phyloP scores from a whole-genome alignment of 441 rosid species.

The Bruguiera hainesii region DNA sequence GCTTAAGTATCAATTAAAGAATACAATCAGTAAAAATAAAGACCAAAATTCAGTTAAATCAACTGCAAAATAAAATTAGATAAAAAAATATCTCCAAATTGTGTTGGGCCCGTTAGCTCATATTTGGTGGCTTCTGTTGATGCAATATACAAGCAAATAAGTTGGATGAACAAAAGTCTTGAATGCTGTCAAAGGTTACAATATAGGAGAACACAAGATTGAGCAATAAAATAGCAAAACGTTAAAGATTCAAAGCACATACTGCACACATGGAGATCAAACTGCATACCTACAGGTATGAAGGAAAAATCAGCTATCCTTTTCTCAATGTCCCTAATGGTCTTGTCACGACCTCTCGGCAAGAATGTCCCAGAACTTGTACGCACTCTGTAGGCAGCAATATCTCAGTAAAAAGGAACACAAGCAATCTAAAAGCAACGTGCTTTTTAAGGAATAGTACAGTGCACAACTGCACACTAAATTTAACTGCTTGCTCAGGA shows the following conservation, averaged over 20 bases:
- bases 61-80: too few species aligned
- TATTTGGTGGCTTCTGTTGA: not conserved
- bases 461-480: not conserved
- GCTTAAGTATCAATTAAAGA: constrained; percentile 1
- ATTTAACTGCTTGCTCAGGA: not conserved
- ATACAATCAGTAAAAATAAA: not conserved
- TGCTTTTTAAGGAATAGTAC: not conserved
- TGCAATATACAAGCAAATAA: too few species aligned
- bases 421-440: not conserved
- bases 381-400: constrained; percentile 48
- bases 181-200: not conserved
- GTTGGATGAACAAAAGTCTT: too few species aligned
- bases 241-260: not conserved
- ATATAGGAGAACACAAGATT: not conserved
- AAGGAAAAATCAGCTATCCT: constrained; percentile 84
- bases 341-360: constrained; percentile 68
- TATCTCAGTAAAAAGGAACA: constrained; percentile 7
- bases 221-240: not conserved
- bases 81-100: not conserved
- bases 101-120: not conserved
- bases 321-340: constrained; percentile 64
- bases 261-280: constrained; percentile 7
- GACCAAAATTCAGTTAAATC: not conserved
- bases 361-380: constrained; percentile 92
- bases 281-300: constrained; percentile 68